phyloP scores from a whole-genome alignment of 495 filamentous ascomycete species.

The Annulohypoxylon moriforme region DNA sequence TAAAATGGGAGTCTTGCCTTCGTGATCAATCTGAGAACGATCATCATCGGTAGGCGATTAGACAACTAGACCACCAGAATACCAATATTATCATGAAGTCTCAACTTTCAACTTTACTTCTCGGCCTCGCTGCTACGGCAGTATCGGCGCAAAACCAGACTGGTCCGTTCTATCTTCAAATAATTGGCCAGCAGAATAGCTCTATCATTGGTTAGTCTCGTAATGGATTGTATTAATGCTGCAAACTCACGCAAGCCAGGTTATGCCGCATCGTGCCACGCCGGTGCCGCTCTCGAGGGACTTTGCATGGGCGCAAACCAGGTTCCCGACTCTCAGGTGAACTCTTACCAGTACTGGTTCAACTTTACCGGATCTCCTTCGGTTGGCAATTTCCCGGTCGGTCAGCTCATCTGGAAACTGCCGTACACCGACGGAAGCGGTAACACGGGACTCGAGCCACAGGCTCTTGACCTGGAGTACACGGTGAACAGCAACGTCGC shows the following conservation, averaged over 20 bases:
- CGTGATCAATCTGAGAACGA: background rate
- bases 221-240: constrained; percentile 36
- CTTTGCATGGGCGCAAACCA: constrained; percentile 57
- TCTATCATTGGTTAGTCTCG: constrained; percentile 50
- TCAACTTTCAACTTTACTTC: constrained; percentile 42
- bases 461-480: constrained; percentile 55
- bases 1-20: constrained; percentile 22
- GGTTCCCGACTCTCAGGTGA: constrained; percentile 11
- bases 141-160: constrained; percentile 55
- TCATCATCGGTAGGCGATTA: background rate
- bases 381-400: constrained; percentile 39
- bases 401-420: constrained; percentile 58
- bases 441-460: constrained; percentile 46
- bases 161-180: constrained; percentile 55
- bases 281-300: constrained; percentile 65
- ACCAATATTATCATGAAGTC: constrained; percentile 46
- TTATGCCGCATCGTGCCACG: constrained; percentile 62
- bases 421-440: constrained; percentile 41
- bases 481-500: constrained; percentile 64
- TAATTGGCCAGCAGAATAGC: constrained; percentile 44
- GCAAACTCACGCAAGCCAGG: constrained; percentile 50
- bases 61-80: background rate
- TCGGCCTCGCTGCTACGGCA: constrained; percentile 45
- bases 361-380: constrained; percentile 54
- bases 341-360: constrained; percentile 48